phyloP scores from a whole-genome alignment of 106 monocot genomes.

The Phalaenopsis aphrodite region DNA sequence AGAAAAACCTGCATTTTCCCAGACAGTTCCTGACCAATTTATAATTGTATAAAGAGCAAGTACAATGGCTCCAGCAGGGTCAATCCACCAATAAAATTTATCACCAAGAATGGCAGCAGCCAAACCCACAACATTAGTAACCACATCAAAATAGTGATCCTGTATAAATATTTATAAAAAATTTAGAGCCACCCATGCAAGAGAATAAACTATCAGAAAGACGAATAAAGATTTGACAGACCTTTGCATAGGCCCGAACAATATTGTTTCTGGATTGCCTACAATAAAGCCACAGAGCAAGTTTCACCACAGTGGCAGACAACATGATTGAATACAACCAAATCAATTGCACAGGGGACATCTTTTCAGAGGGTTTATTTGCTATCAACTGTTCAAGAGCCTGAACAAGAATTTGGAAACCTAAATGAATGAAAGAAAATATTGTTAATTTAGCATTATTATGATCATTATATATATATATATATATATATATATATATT shows the following conservation, averaged over 20 bases:
- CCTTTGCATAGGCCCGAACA: slow-evolving; percentile 90
- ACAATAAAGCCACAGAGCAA: slow-evolving; percentile 74
- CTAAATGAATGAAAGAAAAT: slow-evolving; percentile 21
- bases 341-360: slow-evolving; percentile 38
- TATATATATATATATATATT: too few relatives aligned
- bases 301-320: slow-evolving; percentile 60
- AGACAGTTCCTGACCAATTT: slow-evolving; percentile 88
- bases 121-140: slow-evolving; percentile 75
- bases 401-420: slow-evolving; percentile 74
- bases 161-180: slow-evolving; percentile 6
- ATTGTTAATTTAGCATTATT: neutral
- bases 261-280: slow-evolving; percentile 69
- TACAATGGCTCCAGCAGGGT: slow-evolving; percentile 70
- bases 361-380: slow-evolving; percentile 31
- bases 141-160: slow-evolving; percentile 95
- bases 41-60: slow-evolving; percentile 82
- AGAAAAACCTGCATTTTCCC: slow-evolving; percentile 83
- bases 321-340: slow-evolving; percentile 88
- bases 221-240: slow-evolving; percentile 5
- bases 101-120: slow-evolving; percentile 80
- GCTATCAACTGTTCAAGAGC: slow-evolving; percentile 60
- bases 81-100: slow-evolving; percentile 79
- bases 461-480: too few relatives aligned
- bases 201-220: neutral
- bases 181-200: neutral